These are phyloP conservation scores for Phytophthora agathidicida DNA, from an alignment of 352 stramenopile species.

Conservation along the genomic window DNA sequence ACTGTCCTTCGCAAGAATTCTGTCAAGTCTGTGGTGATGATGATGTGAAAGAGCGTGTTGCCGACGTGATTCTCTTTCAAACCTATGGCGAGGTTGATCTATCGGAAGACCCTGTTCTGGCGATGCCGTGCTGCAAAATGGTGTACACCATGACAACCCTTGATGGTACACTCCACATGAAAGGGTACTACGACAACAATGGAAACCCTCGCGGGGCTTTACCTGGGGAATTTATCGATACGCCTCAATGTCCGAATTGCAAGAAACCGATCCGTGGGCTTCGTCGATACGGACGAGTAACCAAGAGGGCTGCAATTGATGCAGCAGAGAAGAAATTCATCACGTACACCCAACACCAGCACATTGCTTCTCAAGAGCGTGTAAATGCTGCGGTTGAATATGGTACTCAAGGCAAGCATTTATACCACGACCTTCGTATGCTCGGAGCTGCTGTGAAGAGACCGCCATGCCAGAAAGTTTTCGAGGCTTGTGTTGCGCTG, in stretches of 20 bases:
- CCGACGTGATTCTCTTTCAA: constrained; percentile 69
- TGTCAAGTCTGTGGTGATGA: constrained; percentile 64
- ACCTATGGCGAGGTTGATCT: constrained; percentile 67
- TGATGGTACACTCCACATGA: constrained; percentile 64
- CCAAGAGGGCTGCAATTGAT: constrained; percentile 47
- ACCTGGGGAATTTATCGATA: constrained; percentile 32
- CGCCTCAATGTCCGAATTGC: constrained; percentile 54
- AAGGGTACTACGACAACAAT: constrained; percentile 36
- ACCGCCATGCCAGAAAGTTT: constrained; percentile 40
- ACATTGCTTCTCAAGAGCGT: constrained; percentile 30
- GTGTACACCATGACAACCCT: constrained; percentile 71
- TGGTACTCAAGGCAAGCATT: constrained; percentile 17
- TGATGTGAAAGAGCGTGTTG: constrained; percentile 43
- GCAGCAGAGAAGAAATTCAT: constrained; percentile 60
- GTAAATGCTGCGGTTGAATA: constrained; percentile 16
- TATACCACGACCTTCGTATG: constrained; percentile 27
- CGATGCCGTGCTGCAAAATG: constrained; percentile 71
- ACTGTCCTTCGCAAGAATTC: constrained; percentile 55
- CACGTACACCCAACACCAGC: constrained; percentile 25
- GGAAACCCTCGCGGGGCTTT: constrained; percentile 25
- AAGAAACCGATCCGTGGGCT: constrained; percentile 46
- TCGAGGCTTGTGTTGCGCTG: constrained; percentile 38
- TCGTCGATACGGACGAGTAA: constrained; percentile 49
- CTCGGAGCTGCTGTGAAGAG: constrained; percentile 28
- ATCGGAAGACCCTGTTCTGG: constrained; percentile 67